Conservation (phyloP, 169 alveolate genomes). For the Babesia gibsoni region DNA sequence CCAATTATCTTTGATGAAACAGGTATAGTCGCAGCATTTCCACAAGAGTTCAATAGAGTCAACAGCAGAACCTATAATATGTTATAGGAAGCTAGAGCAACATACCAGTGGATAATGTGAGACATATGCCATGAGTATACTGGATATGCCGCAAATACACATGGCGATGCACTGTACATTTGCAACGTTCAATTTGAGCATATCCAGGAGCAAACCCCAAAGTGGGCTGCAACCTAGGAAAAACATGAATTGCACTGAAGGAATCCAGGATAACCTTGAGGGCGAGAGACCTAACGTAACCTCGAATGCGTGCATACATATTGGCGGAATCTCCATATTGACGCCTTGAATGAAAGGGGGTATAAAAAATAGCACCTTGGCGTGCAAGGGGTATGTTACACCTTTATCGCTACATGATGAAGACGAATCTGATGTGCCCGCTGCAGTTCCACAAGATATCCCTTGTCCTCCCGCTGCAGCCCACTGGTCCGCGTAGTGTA, state of each 20-base stretch:
- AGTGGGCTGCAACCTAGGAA: slow-evolving; percentile 82
- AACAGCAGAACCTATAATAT: slow-evolving; percentile 18
- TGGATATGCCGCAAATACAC: slow-evolving; percentile 82
- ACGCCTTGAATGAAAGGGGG: slow-evolving; percentile 8
- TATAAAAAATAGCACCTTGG: not conserved
- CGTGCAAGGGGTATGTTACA: no score
- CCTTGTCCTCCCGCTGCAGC: no score
- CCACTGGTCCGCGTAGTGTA: no score
- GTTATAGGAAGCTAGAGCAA: not conserved
- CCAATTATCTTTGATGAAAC: slow-evolving; percentile 11
- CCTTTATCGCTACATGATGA: no score
- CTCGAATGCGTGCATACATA: slow-evolving; percentile 82
- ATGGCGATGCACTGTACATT: slow-evolving; percentile 81
- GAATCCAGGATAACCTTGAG: slow-evolving; percentile 73
- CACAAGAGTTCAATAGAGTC: slow-evolving; percentile 31
- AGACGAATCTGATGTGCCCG: no score
- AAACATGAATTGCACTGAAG: slow-evolving; percentile 82
- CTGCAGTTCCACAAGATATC: no score
- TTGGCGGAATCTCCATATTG: not conserved
- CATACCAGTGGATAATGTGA: slow-evolving; percentile 34
- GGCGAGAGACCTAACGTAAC: slow-evolving; percentile 81
- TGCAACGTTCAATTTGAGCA: slow-evolving; percentile 77
- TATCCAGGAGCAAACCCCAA: slow-evolving; percentile 88
- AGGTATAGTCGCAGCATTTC: slow-evolving; percentile 29
- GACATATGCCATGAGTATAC: slow-evolving; percentile 67